These are phyloP conservation scores for Tylopilus sp. DNA, from an alignment of 768 basidiomycete genomes.

Conservation along the genomic window DNA sequence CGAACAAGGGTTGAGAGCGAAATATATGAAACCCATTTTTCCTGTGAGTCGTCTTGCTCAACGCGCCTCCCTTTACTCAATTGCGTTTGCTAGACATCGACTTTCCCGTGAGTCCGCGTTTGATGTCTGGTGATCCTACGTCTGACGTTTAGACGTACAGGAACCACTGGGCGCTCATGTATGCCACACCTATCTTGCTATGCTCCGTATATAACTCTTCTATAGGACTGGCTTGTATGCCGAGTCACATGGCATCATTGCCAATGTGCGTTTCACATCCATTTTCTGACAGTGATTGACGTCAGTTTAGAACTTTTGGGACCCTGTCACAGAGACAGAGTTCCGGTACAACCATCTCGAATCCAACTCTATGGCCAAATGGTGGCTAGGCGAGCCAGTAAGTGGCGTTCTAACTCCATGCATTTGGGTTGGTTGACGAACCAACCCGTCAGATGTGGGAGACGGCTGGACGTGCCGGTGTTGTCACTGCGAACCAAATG, in stretches of 20 bases:
- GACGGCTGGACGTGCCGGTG: constrained; percentile 68
- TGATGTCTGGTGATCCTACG: background rate
- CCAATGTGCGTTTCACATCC: constrained; percentile 53
- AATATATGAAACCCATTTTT: constrained; percentile 84
- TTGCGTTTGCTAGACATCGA: constrained; percentile 58
- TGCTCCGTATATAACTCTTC: background rate
- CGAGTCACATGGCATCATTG: constrained; percentile 89
- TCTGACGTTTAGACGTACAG: constrained; percentile 34
- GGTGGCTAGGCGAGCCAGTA: constrained; percentile 93
- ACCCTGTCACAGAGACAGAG: constrained; percentile 55
- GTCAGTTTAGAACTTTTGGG: constrained; percentile 76
- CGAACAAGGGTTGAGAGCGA: constrained; percentile 80
- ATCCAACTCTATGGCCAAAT: constrained; percentile 61
- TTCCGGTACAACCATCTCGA: constrained; percentile 70
- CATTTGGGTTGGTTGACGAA: background rate
- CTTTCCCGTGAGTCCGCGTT: constrained; percentile 73
- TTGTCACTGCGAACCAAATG: constrained; percentile 86
- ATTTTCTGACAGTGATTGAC: background rate
- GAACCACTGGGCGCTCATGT: constrained; percentile 92
- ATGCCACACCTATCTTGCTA: constrained; percentile 13
- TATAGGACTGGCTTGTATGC: constrained; percentile 84
- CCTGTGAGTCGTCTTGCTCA: constrained; percentile 55
- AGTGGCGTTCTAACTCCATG: constrained; percentile 21
- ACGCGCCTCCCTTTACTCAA: constrained; percentile 1
- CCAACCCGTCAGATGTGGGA: constrained; percentile 73